phyloP scores from a whole-genome alignment of 2,329 filamentous ascomycete genomes.

The Aspergillus terreus region DNA sequence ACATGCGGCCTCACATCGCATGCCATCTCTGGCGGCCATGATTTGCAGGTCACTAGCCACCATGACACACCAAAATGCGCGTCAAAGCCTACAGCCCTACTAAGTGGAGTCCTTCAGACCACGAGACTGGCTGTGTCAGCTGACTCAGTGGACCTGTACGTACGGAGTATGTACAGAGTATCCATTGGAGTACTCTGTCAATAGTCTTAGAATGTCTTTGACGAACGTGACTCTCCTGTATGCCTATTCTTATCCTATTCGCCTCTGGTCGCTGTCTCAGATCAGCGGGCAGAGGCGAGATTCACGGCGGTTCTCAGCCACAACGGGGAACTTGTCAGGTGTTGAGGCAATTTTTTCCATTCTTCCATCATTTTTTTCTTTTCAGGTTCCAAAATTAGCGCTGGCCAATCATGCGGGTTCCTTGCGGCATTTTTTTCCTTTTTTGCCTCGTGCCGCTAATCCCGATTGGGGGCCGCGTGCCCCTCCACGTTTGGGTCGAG shows the following conservation, averaged over 20 bases:
- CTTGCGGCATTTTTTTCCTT: conserved; percentile 19
- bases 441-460: conserved; percentile 9
- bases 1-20: conserved; percentile 9
- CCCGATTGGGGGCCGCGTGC: background rate
- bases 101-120: conserved; percentile 17
- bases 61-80: conserved; percentile 22
- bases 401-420: conserved; percentile 13
- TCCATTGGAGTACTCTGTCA: no score
- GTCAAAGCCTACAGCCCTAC: conserved; percentile 16
- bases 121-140: conserved; percentile 15
- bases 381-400: conserved; percentile 14
- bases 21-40: conserved; percentile 12
- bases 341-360: conserved; percentile 8
- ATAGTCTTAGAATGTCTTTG: no score
- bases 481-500: conserved; percentile 1
- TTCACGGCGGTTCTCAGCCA: background rate
- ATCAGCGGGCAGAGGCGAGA: background rate
- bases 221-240: no score
- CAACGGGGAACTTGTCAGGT: background rate
- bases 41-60: conserved; percentile 22
- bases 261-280: background rate
- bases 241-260: no score
- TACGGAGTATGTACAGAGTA: no score
- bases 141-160: conserved; percentile 6
- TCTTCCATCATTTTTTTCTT: background rate